Conservation (phyloP, 2,329 filamentous ascomycete species). For the Aspergillus alliaceus region DNA sequence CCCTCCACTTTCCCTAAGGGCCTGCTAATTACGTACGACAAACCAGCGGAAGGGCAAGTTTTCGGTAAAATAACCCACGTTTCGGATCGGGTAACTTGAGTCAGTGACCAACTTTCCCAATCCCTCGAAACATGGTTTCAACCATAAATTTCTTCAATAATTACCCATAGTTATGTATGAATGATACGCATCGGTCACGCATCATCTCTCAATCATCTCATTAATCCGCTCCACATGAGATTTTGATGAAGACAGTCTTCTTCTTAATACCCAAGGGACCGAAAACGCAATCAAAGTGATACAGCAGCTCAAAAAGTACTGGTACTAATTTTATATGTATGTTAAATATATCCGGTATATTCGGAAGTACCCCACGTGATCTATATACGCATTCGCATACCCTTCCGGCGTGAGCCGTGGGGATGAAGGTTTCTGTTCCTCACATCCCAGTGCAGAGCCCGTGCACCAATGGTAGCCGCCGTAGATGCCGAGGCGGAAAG, state of each 20-base stretch:
- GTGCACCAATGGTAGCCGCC: background rate
- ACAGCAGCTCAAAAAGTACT: background rate
- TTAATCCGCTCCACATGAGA: background rate
- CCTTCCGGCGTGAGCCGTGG: constrained; percentile 16
- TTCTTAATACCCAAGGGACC: too few relatives aligned
- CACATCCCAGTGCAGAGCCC: background rate
- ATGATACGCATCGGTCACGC: too few relatives aligned
- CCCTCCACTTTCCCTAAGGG: background rate
- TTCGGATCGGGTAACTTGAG: background rate
- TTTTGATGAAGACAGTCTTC: too few relatives aligned
- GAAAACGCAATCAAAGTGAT: background rate
- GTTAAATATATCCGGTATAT: background rate
- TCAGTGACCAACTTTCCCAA: too few relatives aligned
- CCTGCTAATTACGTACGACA: background rate
- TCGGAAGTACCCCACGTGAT: constrained; percentile 4
- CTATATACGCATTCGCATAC: constrained; percentile 1
- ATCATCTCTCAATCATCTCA: background rate
- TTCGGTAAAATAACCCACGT: background rate
- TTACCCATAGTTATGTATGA: background rate
- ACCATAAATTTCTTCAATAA: constrained; percentile 7
- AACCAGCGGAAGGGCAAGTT: too few relatives aligned
- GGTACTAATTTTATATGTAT: background rate
- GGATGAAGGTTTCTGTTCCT: constrained; percentile 2
- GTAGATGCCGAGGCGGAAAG: background rate
- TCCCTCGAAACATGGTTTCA: constrained; percentile 4